These are phyloP conservation scores for Mucor velutinosus DNA, from an alignment of 371 early-diverging fungal species.

Conservation along the genomic window DNA sequence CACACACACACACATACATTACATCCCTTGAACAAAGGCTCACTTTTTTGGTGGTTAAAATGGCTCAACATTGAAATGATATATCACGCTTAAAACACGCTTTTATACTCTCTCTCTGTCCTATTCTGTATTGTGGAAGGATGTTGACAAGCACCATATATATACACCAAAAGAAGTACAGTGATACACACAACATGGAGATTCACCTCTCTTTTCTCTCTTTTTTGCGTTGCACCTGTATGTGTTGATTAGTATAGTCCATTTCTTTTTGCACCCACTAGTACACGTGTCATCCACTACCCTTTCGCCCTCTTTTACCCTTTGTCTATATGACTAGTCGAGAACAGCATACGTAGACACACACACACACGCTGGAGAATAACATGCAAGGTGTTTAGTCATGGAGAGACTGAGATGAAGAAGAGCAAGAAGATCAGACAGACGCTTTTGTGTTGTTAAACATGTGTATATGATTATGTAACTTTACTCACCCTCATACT, in stretches of 20 bases:
- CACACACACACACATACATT: background rate
- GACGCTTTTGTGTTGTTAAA: background rate
- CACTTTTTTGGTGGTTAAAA: background rate
- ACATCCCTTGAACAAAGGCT: background rate
- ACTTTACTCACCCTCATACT: slow-evolving; percentile 6
- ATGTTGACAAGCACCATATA: background rate
- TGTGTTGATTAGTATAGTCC: background rate
- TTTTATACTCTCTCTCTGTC: background rate
- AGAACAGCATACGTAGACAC: background rate
- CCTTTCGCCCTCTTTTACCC: background rate
- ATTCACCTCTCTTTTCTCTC: background rate
- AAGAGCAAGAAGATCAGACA: slow-evolving; percentile 3
- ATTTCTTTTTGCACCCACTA: background rate
- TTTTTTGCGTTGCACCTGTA: background rate
- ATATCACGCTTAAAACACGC: slow-evolving; percentile 1
- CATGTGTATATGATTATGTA: background rate
- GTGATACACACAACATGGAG: background rate
- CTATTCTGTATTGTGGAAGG: background rate
- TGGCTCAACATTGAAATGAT: background rate
- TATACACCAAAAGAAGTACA: background rate
- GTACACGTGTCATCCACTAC: background rate
- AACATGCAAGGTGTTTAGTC: background rate
- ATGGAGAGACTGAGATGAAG: slow-evolving; percentile 1
- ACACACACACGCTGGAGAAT: background rate
- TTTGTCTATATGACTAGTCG: background rate